phyloP scores from a whole-genome alignment of 805 yeast species.

The Allodekkera sacchari region DNA sequence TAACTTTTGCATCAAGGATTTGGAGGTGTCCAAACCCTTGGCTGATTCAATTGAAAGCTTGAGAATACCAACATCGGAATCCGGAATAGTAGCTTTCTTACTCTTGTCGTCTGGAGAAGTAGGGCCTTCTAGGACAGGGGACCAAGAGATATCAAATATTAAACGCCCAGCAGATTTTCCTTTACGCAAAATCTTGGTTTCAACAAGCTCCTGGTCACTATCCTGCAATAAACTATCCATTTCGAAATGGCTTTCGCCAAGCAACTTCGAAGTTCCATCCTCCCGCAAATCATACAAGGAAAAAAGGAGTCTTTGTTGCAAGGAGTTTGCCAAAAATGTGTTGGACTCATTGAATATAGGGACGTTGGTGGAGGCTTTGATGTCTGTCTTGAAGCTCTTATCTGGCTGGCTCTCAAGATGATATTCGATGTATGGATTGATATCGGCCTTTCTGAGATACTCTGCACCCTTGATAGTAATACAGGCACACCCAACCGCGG shows the following conservation, averaged over 20 bases:
- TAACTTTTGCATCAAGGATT: conserved; percentile 42
- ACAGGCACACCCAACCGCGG: conserved; percentile 62
- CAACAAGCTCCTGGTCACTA: conserved; percentile 33
- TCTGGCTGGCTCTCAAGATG: conserved; percentile 28
- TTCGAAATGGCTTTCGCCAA: conserved; percentile 45
- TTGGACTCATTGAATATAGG: conserved; percentile 66
- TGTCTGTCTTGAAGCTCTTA: conserved; percentile 36
- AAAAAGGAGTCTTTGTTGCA: conserved; percentile 50
- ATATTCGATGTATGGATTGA: conserved; percentile 39
- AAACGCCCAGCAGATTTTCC: conserved; percentile 52
- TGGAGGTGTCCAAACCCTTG: conserved; percentile 42
- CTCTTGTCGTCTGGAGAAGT: conserved; percentile 41
- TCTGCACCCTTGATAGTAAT: conserved; percentile 51
- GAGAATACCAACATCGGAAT: conserved; percentile 67
- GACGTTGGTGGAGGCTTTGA: conserved; percentile 44
- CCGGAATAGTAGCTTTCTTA: conserved; percentile 41
- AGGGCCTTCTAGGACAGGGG: conserved; percentile 37
- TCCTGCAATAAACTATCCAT: conserved; percentile 54
- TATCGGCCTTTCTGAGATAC: conserved; percentile 33
- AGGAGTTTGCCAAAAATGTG: conserved; percentile 45
- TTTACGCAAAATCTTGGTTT: conserved; percentile 36
- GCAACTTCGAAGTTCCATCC: conserved; percentile 45
- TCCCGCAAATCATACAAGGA: conserved; percentile 43
- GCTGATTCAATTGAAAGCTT: conserved; percentile 57
- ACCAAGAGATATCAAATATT: conserved; percentile 48